Evolutionary conservation across 805 yeast genomes (phyloP), one percentile per base, ranked within the genome.

Genomic region (Yamadazyma insecticola): DNA sequence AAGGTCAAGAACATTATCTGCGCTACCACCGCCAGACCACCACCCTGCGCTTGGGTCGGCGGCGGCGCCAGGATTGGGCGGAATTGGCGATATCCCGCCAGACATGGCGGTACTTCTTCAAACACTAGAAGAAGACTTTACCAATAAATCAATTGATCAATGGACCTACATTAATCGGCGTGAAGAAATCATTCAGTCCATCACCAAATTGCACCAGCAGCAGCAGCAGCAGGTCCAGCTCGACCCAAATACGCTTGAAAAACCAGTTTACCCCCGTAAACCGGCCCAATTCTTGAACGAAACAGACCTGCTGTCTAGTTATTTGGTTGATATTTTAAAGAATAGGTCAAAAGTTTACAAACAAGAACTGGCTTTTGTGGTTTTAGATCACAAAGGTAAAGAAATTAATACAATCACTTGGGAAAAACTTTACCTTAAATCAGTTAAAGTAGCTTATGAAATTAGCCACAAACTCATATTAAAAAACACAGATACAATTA

Each of bases 371-470:
- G 96, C 97, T 0, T 67, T 90, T 24, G 57, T 79, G 26, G 72
- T 78, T 2, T 62, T 92, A 10, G 96, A 88, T 50, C 51, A 71
- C 3, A 82, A 75, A 44, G 97, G 96, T 5, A 89, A 86, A 51
- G 97, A 89, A 48, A 64, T 73, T 1, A 67, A 67, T 21, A 61
- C 82, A 1, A 81, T 90, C 10, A 68, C 90, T 1, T 92, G 98
- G 98, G 96, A 86, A 36, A 88, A 86, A 50, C 64, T 92, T 11
- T 83, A 86, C 41, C 54, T 80, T 24, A 75, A 81, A 45, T 82
- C 97, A 0, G 95, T 87, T 50, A 87, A 84, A 47, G 80, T 92
- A 6, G 96, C 96, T 0, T 86, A 81, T 52, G 83, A 81, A 51
- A 80, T 87, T 38, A 68, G 77, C 27, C 86, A 81, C 48, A 80